Evolutionary conservation across 345 rosid genomes (phyloP).

Genomic region (Linum lewisii): DNA sequence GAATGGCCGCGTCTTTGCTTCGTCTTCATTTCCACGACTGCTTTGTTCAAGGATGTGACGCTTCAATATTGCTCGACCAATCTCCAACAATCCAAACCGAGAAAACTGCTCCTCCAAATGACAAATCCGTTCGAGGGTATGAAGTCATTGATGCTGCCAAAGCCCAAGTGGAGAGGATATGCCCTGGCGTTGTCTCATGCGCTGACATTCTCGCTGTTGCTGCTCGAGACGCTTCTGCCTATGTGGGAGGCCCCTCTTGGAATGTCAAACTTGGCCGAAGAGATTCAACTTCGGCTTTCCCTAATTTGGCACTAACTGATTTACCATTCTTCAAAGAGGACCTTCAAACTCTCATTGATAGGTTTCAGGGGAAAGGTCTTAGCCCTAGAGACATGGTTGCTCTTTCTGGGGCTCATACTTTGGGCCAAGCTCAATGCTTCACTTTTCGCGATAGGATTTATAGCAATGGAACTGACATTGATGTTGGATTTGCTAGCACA

Average conservation of each 20-base stretch:
- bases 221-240: conserved; percentile 14
- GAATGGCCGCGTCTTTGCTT: background rate
- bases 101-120: conserved; percentile 12
- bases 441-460: conserved; percentile 14
- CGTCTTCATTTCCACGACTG: conserved; percentile 4
- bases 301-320: background rate
- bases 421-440: conserved; percentile 9
- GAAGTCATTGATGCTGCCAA: conserved; percentile 15
- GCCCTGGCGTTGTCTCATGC: conserved; percentile 22
- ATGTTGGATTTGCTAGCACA: conserved; percentile 15
- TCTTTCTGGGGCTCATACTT: conserved; percentile 16
- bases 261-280: conserved; percentile 20
- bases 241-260: conserved; percentile 19
- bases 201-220: conserved; percentile 20
- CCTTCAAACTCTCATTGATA: background rate
- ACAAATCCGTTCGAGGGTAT: conserved; percentile 16
- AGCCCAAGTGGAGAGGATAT: conserved; percentile 13
- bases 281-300: conserved; percentile 14
- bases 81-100: conserved; percentile 10
- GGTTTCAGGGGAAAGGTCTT: conserved; percentile 11
- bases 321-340: conserved; percentile 13
- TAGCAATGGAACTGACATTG: conserved; percentile 9
- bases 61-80: conserved; percentile 18
- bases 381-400: conserved; percentile 20
- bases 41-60: conserved; percentile 19